These are phyloP conservation scores for Citrus hindsii DNA, from an alignment of 345 rosid genomes.

Conservation along the genomic window DNA sequence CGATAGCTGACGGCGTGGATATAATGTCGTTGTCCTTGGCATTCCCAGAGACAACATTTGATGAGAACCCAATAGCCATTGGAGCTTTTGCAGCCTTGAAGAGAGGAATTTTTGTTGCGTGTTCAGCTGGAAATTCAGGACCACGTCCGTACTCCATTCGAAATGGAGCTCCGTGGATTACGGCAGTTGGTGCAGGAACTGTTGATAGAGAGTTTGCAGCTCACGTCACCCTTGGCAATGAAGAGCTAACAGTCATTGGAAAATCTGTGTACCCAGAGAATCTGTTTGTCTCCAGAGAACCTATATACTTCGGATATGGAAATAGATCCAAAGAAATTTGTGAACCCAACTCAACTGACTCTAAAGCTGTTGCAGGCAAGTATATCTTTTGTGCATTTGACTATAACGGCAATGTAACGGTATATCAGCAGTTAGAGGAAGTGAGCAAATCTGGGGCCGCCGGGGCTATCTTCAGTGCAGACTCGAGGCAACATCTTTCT, in stretches of 20 bases:
- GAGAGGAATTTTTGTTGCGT: conserved; percentile 48
- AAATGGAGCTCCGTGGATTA: conserved; percentile 26
- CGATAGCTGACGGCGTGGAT: conserved; percentile 50
- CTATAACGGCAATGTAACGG: not conserved
- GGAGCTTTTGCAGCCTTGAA: conserved; percentile 55
- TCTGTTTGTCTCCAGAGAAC: conserved; percentile 24
- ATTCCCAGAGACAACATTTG: conserved; percentile 37
- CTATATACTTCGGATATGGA: conserved; percentile 37
- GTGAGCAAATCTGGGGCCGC: conserved; percentile 24
- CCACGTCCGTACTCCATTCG: conserved; percentile 38
- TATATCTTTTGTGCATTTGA: conserved; percentile 36
- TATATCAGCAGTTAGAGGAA: conserved; percentile 2
- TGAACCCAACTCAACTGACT: conserved; percentile 21
- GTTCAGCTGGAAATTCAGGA: conserved; percentile 45
- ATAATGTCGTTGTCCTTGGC: conserved; percentile 38
- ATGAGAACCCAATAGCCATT: conserved; percentile 43
- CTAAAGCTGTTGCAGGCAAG: conserved; percentile 35
- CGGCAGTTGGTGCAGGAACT: not conserved
- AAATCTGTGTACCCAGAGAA: conserved; percentile 38
- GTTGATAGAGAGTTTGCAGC: conserved; percentile 29
- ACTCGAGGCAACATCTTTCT: conserved; percentile 9
- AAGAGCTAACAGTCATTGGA: conserved; percentile 18
- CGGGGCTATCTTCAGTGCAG: conserved; percentile 37
- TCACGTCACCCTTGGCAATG: conserved; percentile 23
- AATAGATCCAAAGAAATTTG: conserved; percentile 42